phyloP scores from a whole-genome alignment of 345 rosid genomes.

The Pugionium dolabratum region DNA sequence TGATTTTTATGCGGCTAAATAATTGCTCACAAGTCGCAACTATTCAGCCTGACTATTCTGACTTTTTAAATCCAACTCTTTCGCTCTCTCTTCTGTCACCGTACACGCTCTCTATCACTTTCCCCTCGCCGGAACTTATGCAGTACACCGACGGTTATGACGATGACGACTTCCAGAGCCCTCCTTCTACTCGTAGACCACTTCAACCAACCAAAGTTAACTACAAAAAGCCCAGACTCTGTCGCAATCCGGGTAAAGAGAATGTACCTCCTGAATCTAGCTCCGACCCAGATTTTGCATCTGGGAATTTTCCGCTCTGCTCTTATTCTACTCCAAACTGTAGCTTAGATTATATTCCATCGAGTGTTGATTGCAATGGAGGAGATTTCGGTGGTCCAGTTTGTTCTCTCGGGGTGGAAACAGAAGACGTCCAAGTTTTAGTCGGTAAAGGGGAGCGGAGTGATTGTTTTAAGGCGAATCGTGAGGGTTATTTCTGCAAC shows the following conservation, averaged over 20 bases:
- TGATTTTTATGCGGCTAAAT: too few relatives aligned
- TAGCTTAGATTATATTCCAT: constrained; percentile 69
- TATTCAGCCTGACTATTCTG: too few relatives aligned
- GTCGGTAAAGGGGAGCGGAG: constrained; percentile 13
- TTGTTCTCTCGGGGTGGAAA: constrained; percentile 5
- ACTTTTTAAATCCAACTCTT: background rate
- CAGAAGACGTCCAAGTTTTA: background rate
- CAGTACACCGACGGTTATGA: constrained; percentile 23
- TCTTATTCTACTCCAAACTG: constrained; percentile 40
- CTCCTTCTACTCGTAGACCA: constrained; percentile 43
- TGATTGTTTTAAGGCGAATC: constrained; percentile 39
- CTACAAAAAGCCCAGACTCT: constrained; percentile 43
- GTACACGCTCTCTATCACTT: constrained; percentile 4
- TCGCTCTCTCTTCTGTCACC: constrained; percentile 4
- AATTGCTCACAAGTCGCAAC: too few relatives aligned
- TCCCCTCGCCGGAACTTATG: constrained; percentile 26
- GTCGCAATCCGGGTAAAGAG: constrained; percentile 50
- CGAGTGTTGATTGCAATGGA: constrained; percentile 52
- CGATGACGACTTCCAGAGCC: constrained; percentile 67
- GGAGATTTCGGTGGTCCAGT: constrained; percentile 8
- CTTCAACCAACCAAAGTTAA: constrained; percentile 40
- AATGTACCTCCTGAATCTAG: constrained; percentile 35
- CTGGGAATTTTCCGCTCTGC: background rate
- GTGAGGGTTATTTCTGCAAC: constrained; percentile 51
- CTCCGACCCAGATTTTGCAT: background rate